Evolutionary conservation across 2,329 filamentous ascomycete species (phyloP).

Genomic region (Xylaria sp.): DNA sequence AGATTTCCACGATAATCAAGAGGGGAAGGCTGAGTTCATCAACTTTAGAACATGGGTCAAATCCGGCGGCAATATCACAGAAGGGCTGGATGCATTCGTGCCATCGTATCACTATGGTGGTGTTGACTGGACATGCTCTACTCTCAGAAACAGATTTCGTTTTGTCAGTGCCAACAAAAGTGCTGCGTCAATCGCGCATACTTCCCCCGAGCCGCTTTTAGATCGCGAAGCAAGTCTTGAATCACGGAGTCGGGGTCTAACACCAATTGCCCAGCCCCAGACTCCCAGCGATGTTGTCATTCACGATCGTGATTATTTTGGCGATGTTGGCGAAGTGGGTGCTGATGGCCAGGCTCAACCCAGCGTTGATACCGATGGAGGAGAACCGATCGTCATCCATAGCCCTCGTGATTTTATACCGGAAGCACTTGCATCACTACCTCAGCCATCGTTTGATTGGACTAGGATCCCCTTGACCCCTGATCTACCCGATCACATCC

Average conservation of each 20-base stretch:
- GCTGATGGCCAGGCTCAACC: conserved; percentile 38
- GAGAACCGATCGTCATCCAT: conserved; percentile 40
- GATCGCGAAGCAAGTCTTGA: conserved; percentile 53
- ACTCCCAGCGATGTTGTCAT: conserved; percentile 51
- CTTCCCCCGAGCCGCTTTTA: conserved; percentile 53
- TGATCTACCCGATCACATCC: conserved; percentile 75
- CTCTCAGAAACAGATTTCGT: conserved; percentile 74
- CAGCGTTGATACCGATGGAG: conserved; percentile 41
- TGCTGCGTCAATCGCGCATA: conserved; percentile 53
- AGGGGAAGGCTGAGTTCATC: conserved; percentile 61
- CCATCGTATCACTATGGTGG: conserved; percentile 71
- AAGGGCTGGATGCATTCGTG: conserved; percentile 63
- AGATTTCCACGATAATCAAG: conserved; percentile 56
- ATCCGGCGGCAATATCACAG: conserved; percentile 63
- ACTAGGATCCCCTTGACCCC: conserved; percentile 74
- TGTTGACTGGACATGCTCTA: conserved; percentile 76
- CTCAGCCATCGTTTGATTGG: conserved; percentile 79
- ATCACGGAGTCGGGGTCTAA: conserved; percentile 51
- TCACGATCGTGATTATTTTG: conserved; percentile 50
- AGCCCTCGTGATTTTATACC: conserved; percentile 41
- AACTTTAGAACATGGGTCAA: conserved; percentile 78
- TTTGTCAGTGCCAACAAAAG: conserved; percentile 70
- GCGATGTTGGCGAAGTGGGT: conserved; percentile 40
- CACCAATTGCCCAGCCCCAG: conserved; percentile 50
- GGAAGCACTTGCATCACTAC: conserved; percentile 38